phyloP scores from a whole-genome alignment of 2,329 filamentous ascomycete genomes.

The Cercospora brassicicola region DNA sequence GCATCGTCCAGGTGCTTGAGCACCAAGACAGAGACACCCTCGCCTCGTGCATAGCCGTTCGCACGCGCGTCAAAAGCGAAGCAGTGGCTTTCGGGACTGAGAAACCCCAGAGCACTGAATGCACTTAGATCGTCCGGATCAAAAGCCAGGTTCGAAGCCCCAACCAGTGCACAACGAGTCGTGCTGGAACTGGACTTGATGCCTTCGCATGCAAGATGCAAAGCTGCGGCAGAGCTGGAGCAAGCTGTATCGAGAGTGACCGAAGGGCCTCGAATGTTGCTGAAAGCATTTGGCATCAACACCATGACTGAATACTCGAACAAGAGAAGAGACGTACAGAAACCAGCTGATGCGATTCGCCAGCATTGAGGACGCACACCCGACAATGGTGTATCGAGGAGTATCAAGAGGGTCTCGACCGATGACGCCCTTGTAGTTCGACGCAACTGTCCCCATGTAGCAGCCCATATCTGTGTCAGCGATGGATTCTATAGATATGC shows the following conservation, averaged over 20 bases:
- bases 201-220: background rate
- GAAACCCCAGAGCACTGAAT: conserved; percentile 20
- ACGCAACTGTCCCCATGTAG: background rate
- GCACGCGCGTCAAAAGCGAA: conserved; percentile 41
- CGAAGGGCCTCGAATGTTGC: conserved; percentile 17
- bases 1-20: conserved; percentile 17
- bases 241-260: conserved; percentile 23
- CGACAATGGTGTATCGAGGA: background rate
- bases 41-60: conserved; percentile 55
- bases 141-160: conserved; percentile 26
- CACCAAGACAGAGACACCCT: conserved; percentile 42
- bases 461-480: background rate
- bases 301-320: too few relatives aligned
- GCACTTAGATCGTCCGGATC: conserved; percentile 22
- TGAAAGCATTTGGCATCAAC: conserved; percentile 6
- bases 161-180: conserved; percentile 27
- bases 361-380: conserved; percentile 15
- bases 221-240: conserved; percentile 7
- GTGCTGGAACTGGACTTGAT: background rate
- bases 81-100: conserved; percentile 35
- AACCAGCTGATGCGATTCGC: too few relatives aligned
- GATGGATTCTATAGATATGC: background rate
- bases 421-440: background rate
- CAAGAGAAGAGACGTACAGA: too few relatives aligned
- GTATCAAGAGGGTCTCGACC: too few relatives aligned